These are phyloP conservation scores for Luvunga scandens DNA, from an alignment of 345 rosid genomes.

Conservation along the genomic window DNA sequence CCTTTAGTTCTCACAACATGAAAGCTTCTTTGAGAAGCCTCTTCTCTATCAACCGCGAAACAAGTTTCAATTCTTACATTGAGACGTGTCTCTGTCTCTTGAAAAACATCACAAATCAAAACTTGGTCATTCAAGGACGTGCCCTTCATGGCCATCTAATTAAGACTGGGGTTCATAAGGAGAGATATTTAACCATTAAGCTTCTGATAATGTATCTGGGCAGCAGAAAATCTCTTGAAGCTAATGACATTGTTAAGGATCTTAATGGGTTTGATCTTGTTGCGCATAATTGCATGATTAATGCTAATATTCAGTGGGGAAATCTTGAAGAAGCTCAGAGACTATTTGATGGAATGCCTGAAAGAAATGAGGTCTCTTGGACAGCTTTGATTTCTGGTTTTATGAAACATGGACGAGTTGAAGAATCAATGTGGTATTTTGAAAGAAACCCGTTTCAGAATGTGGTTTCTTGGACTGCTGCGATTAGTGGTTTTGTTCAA, in stretches of 20 bases:
- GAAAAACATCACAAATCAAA: conserved; percentile 28
- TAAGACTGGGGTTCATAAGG: conserved; percentile 41
- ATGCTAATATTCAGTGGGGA: conserved; percentile 35
- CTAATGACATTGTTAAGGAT: conserved; percentile 38
- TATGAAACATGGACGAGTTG: conserved; percentile 47
- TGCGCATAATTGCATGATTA: conserved; percentile 50
- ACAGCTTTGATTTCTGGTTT: conserved; percentile 50
- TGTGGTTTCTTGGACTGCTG: conserved; percentile 56
- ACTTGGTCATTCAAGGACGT: conserved; percentile 33
- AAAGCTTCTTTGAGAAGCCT: conserved; percentile 30
- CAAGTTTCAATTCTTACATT: conserved; percentile 25
- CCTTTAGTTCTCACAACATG: conserved; percentile 25
- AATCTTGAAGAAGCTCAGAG: conserved; percentile 39
- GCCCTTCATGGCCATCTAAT: conserved; percentile 45
- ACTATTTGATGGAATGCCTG: conserved; percentile 62
- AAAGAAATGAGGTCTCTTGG: conserved; percentile 56
- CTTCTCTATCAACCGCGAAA: conserved; percentile 11
- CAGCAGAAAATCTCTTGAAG: conserved; percentile 35
- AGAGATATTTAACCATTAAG: conserved; percentile 41
- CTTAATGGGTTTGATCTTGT: conserved; percentile 45
- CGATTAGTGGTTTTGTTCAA: conserved; percentile 49
- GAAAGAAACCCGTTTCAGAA: conserved; percentile 49
- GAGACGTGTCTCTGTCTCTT: conserved; percentile 27
- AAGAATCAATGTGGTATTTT: conserved; percentile 50
- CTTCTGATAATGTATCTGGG: conserved; percentile 51